Evolutionary conservation across 129 eudicot genomes (phyloP).

Genomic region (Ambrosia trifida): DNA sequence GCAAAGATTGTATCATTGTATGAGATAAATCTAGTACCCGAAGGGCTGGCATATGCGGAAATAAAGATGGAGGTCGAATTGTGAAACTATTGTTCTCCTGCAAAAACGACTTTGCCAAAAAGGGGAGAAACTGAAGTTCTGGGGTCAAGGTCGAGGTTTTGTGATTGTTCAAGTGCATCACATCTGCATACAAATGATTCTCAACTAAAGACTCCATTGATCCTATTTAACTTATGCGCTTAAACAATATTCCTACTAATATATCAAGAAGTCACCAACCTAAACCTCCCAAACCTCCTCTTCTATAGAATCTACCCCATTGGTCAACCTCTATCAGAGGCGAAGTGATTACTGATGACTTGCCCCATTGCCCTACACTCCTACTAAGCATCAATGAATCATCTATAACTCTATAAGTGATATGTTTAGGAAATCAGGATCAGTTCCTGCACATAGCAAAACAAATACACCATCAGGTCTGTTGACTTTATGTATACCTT

Average conservation of each 20-base stretch:
- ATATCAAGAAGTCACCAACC: constrained; percentile 2
- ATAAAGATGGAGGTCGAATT: constrained; percentile 25
- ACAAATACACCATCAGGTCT: constrained; percentile 23
- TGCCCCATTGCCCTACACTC: not conserved
- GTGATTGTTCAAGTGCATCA: constrained; percentile 16
- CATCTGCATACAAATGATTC: constrained; percentile 6
- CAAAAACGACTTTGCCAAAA: constrained; percentile 13
- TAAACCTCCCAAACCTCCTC: not conserved
- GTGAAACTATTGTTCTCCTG: constrained; percentile 23
- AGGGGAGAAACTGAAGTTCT: constrained; percentile 6
- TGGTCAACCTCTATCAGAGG: constrained; percentile 10
- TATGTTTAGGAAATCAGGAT: constrained; percentile 1
- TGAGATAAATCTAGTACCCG: constrained; percentile 34
- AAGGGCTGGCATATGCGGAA: constrained; percentile 20
- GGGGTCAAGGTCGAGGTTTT: constrained; percentile 19
- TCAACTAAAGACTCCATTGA: constrained; percentile 19
- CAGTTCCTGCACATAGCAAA: constrained; percentile 24
- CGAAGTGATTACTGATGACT: not conserved
- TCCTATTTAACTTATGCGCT: constrained; percentile 20
- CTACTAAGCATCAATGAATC: not conserved
- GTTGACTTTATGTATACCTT: not conserved
- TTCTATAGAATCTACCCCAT: not conserved
- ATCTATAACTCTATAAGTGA: constrained; percentile 10
- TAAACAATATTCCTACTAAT: constrained; percentile 9
- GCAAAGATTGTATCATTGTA: constrained; percentile 35